Evolutionary conservation across 2,329 filamentous ascomycete genomes (phyloP), one percentile per base, ranked within the genome.

Genomic region (Teratosphaeriaceae sp.): DNA sequence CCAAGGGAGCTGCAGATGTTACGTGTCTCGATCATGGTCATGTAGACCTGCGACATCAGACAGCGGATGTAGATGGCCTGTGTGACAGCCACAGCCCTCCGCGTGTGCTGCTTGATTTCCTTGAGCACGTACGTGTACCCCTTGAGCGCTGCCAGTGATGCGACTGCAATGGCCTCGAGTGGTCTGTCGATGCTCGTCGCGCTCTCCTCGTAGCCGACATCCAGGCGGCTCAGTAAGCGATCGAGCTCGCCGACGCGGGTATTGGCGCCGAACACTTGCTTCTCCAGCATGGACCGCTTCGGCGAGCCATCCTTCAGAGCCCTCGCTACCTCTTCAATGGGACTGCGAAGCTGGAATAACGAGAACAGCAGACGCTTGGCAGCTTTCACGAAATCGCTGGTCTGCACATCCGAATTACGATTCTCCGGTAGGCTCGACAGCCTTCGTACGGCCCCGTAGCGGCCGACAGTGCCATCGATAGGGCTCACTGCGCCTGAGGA

Each of bases 61-160:
- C 72, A 77, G 20, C 78, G 74, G 40, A 81, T 64, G 49, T 79
- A 75, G 44, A 74, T 71, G 5, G 72, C 66, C 50, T 81, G 76
- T 3, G 72, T 71, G 38, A 74, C 69, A 36, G 71, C 65, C n/a
- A 76, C 68, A 24, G 78, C 73, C 44, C 74, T 75, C 35, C 64
- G 60, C 19, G 69, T 61, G 35, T 65, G 70, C 38, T 70, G 66
- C 39, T 68, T 68, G 35, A 78, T 57, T 44, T 74, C 70, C 26
- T 67, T 66, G 30, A 66, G 66, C 24, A 77, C 67, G 47, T 71
- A 66, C 12, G 63, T 66, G 50, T 75, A 76, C 20, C 67, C 67
- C 50, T 65, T 68, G 33, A 77, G 67, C 47, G 69, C 74, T 18
- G 66, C 71, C 46, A 67, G 65, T 46, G 69, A 73, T 53, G 71